Percentiles rank a stretch among this genome's conserved stretches.
These are phyloP conservation scores for Boletus huronensis DNA, from an alignment of 768 basidiomycete genomes.

Conservation along the genomic window DNA sequence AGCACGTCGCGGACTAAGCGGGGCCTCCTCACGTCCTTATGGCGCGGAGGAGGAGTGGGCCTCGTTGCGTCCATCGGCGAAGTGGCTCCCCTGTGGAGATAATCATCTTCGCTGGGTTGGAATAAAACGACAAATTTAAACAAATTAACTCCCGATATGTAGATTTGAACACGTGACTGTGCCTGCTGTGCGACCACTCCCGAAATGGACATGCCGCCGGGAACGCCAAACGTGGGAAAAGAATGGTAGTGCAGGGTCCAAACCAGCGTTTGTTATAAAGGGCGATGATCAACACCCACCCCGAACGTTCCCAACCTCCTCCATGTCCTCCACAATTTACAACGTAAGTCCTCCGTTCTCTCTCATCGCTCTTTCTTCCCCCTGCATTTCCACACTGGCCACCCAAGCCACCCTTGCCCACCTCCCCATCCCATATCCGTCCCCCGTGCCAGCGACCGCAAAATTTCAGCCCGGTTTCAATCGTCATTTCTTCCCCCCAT, in stretches of 20 bases:
- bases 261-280: conserved; percentile 36
- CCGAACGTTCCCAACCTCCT: conserved; percentile 36
- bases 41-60: conserved; percentile 5
- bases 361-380: background rate
- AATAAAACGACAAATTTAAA: conserved; percentile 10
- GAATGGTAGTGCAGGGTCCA: conserved; percentile 33
- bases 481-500: background rate
- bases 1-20: background rate
- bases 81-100: conserved; percentile 11
- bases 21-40: background rate
- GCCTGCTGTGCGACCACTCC: conserved; percentile 22
- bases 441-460: conserved; percentile 11
- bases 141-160: conserved; percentile 18
- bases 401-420: background rate
- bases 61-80: background rate
- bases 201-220: conserved; percentile 33
- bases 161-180: conserved; percentile 27
- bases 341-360: conserved; percentile 29
- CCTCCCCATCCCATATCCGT: background rate
- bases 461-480: conserved; percentile 22
- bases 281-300: conserved; percentile 39
- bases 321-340: conserved; percentile 39
- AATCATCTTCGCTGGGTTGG: conserved; percentile 24
- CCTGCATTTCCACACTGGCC: background rate
- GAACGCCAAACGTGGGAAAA: conserved; percentile 36